A percentile compares a stretch with the other conserved stretches of the same genome.
Conservation (phyloP, 805 yeast species). For the Metschnikowia aberdeeniae region DNA sequence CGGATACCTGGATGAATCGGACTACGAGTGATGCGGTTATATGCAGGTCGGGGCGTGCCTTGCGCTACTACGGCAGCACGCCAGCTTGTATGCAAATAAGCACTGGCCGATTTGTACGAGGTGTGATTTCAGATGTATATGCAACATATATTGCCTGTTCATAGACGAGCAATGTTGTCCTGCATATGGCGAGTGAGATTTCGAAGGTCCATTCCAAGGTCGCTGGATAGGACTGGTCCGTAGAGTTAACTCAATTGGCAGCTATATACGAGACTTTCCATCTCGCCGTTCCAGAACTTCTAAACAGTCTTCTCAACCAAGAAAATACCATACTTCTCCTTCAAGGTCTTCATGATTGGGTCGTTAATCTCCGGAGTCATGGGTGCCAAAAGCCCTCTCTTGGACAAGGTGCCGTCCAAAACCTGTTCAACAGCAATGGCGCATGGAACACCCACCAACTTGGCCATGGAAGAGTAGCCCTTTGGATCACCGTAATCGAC, state of each 20-base stretch:
- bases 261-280: no score
- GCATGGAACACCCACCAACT: conserved; percentile 96
- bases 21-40: conserved; percentile 1
- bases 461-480: conserved; percentile 97
- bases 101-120: no score
- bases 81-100: no score
- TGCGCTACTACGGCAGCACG: not conserved
- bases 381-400: conserved; percentile 90
- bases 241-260: no score
- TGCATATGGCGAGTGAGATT: no score
- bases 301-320: conserved; percentile 74
- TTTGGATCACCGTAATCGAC: conserved; percentile 87
- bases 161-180: no score
- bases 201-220: no score
- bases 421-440: conserved; percentile 91
- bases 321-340: conserved; percentile 84
- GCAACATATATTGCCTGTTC: no score
- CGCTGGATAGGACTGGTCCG: no score
- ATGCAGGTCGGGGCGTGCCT: not conserved
- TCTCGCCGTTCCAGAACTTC: no score
- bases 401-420: conserved; percentile 70
- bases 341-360: conserved; percentile 86
- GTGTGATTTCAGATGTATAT: no score
- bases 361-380: conserved; percentile 85
- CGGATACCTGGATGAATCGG: conserved; percentile 40